These are phyloP conservation scores for Vaccinium corymbosum DNA, from an alignment of 148 eudicot genomes.

Conservation along the genomic window DNA sequence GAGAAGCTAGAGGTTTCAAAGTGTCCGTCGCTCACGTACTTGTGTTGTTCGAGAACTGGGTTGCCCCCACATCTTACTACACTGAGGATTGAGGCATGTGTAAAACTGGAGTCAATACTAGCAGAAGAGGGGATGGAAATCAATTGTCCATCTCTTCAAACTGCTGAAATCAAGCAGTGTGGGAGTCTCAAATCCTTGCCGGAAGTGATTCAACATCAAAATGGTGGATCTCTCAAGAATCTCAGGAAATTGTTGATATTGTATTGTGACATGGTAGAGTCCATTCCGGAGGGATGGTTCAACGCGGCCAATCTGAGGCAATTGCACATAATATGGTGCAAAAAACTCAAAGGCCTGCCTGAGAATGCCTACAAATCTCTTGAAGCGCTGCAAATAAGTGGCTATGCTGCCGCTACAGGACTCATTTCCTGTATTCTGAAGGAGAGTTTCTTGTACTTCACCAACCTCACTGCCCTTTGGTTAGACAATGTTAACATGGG, in stretches of 20 bases:
- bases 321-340: too few species aligned
- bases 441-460: too few species aligned
- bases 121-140: background rate
- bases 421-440: too few species aligned
- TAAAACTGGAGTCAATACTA: background rate
- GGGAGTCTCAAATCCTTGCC: background rate
- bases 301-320: background rate
- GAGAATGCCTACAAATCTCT: too few species aligned
- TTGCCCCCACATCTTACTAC: background rate
- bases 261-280: background rate
- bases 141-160: background rate
- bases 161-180: background rate
- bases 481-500: too few species aligned
- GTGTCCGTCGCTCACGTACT: background rate
- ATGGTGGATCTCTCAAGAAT: background rate
- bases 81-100: background rate
- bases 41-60: background rate
- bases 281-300: background rate
- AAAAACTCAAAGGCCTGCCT: too few species aligned
- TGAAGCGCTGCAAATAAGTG: too few species aligned
- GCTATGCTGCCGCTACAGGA: too few species aligned
- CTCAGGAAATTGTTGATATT: background rate
- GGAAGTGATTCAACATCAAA: background rate
- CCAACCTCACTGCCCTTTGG: too few species aligned
- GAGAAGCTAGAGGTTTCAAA: fast-evolving